phyloP scores from a whole-genome alignment of 1,284 basidiomycete genomes.

The Apiotrichum domesticum region DNA sequence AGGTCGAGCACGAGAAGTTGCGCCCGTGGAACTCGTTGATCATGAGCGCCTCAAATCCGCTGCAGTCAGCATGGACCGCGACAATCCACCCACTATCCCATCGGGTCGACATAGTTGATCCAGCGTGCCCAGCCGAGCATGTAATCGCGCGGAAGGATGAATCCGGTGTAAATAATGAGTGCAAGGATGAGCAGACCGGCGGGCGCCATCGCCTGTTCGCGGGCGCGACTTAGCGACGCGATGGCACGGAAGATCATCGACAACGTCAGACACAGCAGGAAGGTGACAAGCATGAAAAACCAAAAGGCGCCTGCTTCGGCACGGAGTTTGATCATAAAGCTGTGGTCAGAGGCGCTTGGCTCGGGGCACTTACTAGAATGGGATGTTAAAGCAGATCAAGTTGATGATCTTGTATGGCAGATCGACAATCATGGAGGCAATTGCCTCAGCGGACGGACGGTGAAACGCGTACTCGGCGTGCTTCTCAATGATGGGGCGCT shows the following conservation, averaged over 20 bases:
- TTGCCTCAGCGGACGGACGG: constrained; percentile 48
- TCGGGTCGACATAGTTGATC: constrained; percentile 52
- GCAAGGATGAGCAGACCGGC: constrained; percentile 49
- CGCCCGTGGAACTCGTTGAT: constrained; percentile 50
- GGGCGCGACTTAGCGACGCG: constrained; percentile 45
- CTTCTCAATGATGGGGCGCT: constrained; percentile 49
- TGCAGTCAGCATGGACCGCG: too few relatives aligned
- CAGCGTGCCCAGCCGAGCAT: constrained; percentile 50
- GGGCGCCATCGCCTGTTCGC: constrained; percentile 47
- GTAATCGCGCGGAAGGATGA: constrained; percentile 44
- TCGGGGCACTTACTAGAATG: constrained; percentile 28
- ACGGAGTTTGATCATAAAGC: constrained; percentile 48
- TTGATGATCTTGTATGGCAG: constrained; percentile 49
- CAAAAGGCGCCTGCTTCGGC: constrained; percentile 43
- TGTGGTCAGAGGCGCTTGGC: too few relatives aligned
- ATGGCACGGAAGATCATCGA: constrained; percentile 52
- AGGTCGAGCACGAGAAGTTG: constrained; percentile 38
- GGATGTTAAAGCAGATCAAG: constrained; percentile 42
- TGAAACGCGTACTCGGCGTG: constrained; percentile 49
- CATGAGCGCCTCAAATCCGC: constrained; percentile 48
- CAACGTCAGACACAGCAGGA: constrained; percentile 48
- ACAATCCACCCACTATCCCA: constrained; percentile 24
- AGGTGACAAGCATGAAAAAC: constrained; percentile 45
- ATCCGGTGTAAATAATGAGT: constrained; percentile 51
- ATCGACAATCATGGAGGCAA: constrained; percentile 49